Conservation (phyloP, 2,329 filamentous ascomycete genomes). For the Pseudopyrenochaeta lycopersici region DNA sequence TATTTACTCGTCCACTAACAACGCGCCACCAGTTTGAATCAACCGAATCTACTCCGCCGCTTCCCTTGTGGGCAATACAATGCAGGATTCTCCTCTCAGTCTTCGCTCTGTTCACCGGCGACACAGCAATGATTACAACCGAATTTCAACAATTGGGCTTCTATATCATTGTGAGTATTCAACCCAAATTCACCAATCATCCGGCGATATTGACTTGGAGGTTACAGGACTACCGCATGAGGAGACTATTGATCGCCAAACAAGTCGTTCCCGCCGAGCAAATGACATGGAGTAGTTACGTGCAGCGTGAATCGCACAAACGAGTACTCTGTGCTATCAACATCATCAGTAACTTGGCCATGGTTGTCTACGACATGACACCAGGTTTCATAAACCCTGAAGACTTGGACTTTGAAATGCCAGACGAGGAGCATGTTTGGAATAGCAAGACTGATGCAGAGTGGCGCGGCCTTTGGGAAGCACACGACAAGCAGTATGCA, state of each 20-base stretch:
- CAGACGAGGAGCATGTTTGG: conserved; percentile 44
- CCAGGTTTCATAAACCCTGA: conserved; percentile 44
- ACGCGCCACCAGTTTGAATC: conserved; percentile 1
- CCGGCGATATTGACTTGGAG: neutral
- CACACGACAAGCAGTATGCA: conserved; percentile 4
- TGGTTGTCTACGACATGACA: conserved; percentile 42
- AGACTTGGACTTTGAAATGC: conserved; percentile 46
- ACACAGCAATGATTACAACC: neutral
- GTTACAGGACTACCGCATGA: conserved; percentile 24
- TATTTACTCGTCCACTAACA: neutral
- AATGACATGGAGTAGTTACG: conserved; percentile 39
- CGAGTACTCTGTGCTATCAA: conserved; percentile 44
- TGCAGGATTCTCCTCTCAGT: conserved; percentile 38
- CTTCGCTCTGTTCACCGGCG: conserved; percentile 40
- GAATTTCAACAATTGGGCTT: conserved; percentile 10
- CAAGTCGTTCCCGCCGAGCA: conserved; percentile 3
- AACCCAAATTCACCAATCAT: neutral
- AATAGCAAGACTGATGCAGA: conserved; percentile 34
- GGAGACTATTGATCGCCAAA: conserved; percentile 21
- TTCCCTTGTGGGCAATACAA: conserved; percentile 42
- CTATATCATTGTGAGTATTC: conserved; percentile 1
- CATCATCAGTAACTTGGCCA: conserved; percentile 43
- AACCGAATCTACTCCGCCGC: conserved; percentile 8
- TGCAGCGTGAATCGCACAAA: conserved; percentile 40
- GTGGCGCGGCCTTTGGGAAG: conserved; percentile 29